Base-by-base conservation (phyloP, 257 asterid species). In the Solanum acaule region DNA sequence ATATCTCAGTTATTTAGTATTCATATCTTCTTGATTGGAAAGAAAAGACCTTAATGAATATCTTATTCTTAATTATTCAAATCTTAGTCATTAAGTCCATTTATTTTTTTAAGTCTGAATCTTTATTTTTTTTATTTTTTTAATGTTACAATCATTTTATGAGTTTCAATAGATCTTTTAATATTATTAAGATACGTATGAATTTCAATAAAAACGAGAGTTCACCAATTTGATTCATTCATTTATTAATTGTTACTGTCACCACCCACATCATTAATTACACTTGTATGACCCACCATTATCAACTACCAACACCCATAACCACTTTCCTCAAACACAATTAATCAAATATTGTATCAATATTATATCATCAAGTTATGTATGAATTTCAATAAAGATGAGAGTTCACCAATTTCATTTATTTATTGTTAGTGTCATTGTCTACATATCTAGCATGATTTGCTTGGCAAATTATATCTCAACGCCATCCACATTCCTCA, bases 131-230 rank as follows among this genome's bases (percentile, higher is more conserved):
- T 23, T 23, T 3, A 10, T n/a, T 1, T 4, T 23, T 23, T 3
- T 23, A 22, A 22, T 23, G 5, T 61, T 20, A 61, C 13, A 61
- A 61, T 22, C 29, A 61, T 9, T 22, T 22, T 22, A 61, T 61
- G 12, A 9, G 6, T 61, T 22, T 22, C 10, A 61, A 61, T 61
- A 20, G 2, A 22, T 61, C 29, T 23, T 61, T 23, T 61, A 61
- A 22, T 61, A 23, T 23, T n/a, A 61, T 23, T 22, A 61, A 61
- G 13, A 61, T 61, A 61, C 10, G 3, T 38, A n/a, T 38, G 8
- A 11, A 38, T 10, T 38, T 10, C 8, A 38, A 11, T 10, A 11
- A 1, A 3, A 38, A 10, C 3, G 8, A 10, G 0, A 0, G 3
- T 10, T 0, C 42, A 38, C 3, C 42, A 38, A 38, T 38, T 3